These are phyloP conservation scores for Populus ilicifolia DNA, from an alignment of 345 rosid species.

Conservation along the genomic window DNA sequence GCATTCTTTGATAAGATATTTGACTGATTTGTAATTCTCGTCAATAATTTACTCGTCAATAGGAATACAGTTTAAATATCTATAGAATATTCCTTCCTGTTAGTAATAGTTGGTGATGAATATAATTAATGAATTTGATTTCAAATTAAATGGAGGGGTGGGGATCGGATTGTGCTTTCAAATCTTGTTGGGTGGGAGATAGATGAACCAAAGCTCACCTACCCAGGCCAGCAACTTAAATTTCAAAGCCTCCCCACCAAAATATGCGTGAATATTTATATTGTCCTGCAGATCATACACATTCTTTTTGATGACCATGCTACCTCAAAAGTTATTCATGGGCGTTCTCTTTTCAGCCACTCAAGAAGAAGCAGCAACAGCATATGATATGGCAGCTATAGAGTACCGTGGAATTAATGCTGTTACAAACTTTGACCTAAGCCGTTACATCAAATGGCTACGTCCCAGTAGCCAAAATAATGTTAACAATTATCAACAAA, in stretches of 20 bases:
- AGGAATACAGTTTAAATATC: too few species aligned
- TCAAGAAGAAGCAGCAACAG: constrained; percentile 93
- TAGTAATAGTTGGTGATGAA: too few species aligned
- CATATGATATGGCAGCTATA: constrained; percentile 88
- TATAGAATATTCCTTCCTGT: too few species aligned
- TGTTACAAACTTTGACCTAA: constrained; percentile 87
- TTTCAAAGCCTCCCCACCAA: constrained; percentile 23
- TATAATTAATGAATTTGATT: background rate
- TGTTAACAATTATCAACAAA: constrained; percentile 1
- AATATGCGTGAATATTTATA: constrained; percentile 28
- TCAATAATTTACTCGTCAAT: too few species aligned
- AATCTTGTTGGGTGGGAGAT: constrained; percentile 29
- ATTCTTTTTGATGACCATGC: background rate
- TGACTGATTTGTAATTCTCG: too few species aligned
- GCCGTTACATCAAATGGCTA: constrained; percentile 74
- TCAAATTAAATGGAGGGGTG: constrained; percentile 1
- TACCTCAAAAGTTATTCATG: background rate
- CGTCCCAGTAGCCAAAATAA: constrained; percentile 29
- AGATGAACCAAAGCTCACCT: constrained; percentile 44
- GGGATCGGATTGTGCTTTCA: background rate
- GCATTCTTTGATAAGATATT: too few species aligned
- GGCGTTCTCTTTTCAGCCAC: constrained; percentile 50
- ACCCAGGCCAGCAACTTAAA: constrained; percentile 24
- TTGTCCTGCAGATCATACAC: background rate
- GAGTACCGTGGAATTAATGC: constrained; percentile 92